Conservation (phyloP, 805 yeast species). For the Candida tibetensis region DNA sequence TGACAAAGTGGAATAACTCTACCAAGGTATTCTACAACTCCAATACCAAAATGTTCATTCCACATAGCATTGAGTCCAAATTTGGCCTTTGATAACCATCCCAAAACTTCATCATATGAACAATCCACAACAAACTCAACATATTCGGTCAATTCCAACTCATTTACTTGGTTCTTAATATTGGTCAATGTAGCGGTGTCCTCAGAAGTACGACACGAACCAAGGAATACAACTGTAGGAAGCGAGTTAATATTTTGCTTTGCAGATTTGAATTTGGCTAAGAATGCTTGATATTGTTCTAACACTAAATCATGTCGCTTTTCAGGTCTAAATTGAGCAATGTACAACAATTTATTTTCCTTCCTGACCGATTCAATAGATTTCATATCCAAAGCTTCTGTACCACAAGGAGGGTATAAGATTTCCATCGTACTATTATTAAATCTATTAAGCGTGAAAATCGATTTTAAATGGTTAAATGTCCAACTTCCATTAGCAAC, state of each 20-base stretch:
- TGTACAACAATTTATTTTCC: constrained; percentile 46
- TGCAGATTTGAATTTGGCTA: constrained; percentile 22
- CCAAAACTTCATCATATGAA: constrained; percentile 59
- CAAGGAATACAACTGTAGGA: constrained; percentile 72
- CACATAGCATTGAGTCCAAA: constrained; percentile 96
- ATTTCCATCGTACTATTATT: constrained; percentile 35
- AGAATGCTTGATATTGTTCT: constrained; percentile 57
- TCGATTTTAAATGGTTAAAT: constrained; percentile 58
- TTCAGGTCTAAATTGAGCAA: constrained; percentile 96
- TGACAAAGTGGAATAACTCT: constrained; percentile 83
- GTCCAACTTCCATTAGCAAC: constrained; percentile 94
- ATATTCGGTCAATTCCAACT: constrained; percentile 24
- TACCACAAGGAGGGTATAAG: constrained; percentile 88
- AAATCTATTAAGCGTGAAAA: constrained; percentile 53
- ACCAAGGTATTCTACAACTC: constrained; percentile 89
- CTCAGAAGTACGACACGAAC: constrained; percentile 70
- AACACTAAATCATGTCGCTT: constrained; percentile 80
- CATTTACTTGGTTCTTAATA: constrained; percentile 43
- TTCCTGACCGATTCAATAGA: constrained; percentile 20
- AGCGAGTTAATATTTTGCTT: constrained; percentile 15
- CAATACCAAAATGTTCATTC: constrained; percentile 99
- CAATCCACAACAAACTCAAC: constrained; percentile 71
- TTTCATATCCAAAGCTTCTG: constrained; percentile 42
- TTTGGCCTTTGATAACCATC: constrained; percentile 52
- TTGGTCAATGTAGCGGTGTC: constrained; percentile 60